Percentiles rank a stretch among this genome's conserved stretches.
Evolutionary conservation across 2,329 filamentous ascomycete genomes (phyloP).

Genomic region (Colletotrichum sp.): DNA sequence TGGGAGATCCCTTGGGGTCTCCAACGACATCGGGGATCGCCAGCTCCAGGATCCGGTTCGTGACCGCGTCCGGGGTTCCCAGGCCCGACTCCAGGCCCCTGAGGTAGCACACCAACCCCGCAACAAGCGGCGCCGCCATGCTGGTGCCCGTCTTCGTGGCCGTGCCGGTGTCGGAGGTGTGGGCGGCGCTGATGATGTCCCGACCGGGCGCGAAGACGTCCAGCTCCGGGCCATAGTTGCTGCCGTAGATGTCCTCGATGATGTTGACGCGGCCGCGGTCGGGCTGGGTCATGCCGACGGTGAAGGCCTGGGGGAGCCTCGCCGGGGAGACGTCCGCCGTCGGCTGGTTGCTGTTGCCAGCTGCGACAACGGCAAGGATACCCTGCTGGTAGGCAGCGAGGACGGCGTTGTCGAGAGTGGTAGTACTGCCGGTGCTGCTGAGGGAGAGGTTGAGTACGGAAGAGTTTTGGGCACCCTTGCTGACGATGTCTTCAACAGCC

Average conservation of each 20-base stretch:
- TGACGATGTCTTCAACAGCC: conserved; percentile 27
- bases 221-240: conserved; percentile 41
- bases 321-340: conserved; percentile 48
- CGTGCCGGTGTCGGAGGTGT: conserved; percentile 41
- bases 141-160: conserved; percentile 61
- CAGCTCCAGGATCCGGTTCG: conserved; percentile 43
- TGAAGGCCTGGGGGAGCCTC: conserved; percentile 31
- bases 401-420: conserved; percentile 57
- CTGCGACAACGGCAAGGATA: conserved; percentile 58
- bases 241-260: conserved; percentile 40
- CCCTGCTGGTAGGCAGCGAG: conserved; percentile 47
- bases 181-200: conserved; percentile 50
- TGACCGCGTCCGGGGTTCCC: conserved; percentile 45
- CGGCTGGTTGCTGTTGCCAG: conserved; percentile 52
- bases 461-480: conserved; percentile 20
- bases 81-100: conserved; percentile 41
- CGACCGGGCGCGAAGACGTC: conserved; percentile 16
- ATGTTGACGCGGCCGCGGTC: conserved; percentile 33
- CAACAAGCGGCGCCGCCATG: conserved; percentile 66
- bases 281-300: conserved; percentile 29
- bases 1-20: conserved; percentile 39
- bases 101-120: conserved; percentile 60
- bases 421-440: conserved; percentile 40
- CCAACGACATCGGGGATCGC: conserved; percentile 41
- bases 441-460: conserved; percentile 47